phyloP scores from a whole-genome alignment of 148 eudicot species.

The Simmondsia chinensis region DNA sequence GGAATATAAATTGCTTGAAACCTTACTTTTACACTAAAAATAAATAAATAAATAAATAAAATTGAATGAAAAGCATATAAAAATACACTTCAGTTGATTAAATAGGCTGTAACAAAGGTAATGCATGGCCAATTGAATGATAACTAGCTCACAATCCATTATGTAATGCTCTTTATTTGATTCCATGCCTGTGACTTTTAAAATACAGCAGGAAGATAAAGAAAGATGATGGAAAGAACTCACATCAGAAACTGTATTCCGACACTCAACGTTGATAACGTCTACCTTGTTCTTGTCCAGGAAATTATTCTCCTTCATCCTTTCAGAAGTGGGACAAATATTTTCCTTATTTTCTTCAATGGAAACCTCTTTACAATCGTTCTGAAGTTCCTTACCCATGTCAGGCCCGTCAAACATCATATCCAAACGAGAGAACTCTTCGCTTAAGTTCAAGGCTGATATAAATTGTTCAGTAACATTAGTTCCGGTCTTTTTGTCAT shows the following conservation, averaged over 20 bases:
- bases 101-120: too few species aligned
- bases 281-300: too few species aligned
- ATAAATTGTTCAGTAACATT: slow-evolving; percentile 32
- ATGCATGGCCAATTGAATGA: too few species aligned
- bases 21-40: too few species aligned
- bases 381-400: slow-evolving; percentile 19
- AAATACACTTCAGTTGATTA: too few species aligned
- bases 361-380: slow-evolving; percentile 4
- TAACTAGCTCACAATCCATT: too few species aligned
- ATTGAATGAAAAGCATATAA: too few species aligned
- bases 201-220: background rate
- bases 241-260: slow-evolving; percentile 8
- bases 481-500: slow-evolving; percentile 56
- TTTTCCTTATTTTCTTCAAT: slow-evolving; percentile 67
- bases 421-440: slow-evolving; percentile 63
- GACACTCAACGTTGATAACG: too few species aligned
- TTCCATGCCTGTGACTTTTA: too few species aligned
- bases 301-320: slow-evolving; percentile 16
- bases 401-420: slow-evolving; percentile 43
- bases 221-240: slow-evolving; percentile 10
- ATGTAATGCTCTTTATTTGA: too few species aligned
- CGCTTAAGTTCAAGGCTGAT: slow-evolving; percentile 41
- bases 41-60: too few species aligned
- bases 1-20: too few species aligned
- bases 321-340: slow-evolving; percentile 19